Percentiles rank a stretch among this genome's conserved stretches.
These are phyloP conservation scores for Fusarium buharicum DNA, from an alignment of 2,329 filamentous ascomycete species.

Conservation along the genomic window DNA sequence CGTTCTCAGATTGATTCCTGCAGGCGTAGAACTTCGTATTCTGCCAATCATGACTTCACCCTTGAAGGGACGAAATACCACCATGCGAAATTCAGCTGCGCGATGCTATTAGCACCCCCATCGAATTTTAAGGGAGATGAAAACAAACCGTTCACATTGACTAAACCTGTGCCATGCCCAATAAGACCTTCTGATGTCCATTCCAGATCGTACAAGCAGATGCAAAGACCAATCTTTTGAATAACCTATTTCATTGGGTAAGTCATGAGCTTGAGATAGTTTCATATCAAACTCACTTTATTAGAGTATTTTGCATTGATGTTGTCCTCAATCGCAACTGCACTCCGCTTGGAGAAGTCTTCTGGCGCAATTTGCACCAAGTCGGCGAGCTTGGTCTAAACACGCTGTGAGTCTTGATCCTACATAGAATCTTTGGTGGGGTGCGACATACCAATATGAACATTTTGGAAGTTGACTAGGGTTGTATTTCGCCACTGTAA, in stretches of 20 bases:
- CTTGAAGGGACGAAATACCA: slow-evolving; percentile 96
- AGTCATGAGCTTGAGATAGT: slow-evolving; percentile 4
- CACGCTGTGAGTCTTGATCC: slow-evolving; percentile 25
- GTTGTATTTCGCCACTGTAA: too few species aligned
- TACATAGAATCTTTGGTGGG: slow-evolving; percentile 16
- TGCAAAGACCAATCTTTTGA: slow-evolving; percentile 91
- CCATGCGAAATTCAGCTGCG: slow-evolving; percentile 84
- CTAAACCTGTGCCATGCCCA: slow-evolving; percentile 88
- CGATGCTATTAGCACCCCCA: slow-evolving; percentile 10
- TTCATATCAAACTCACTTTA: slow-evolving; percentile 64
- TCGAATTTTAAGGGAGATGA: background rate
- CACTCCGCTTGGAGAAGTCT: slow-evolving; percentile 85
- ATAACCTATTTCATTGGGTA: slow-evolving; percentile 68
- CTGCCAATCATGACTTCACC: slow-evolving; percentile 88
- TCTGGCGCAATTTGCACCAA: slow-evolving; percentile 91
- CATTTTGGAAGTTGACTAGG: slow-evolving; percentile 49
- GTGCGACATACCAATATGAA: slow-evolving; percentile 59
- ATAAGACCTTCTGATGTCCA: slow-evolving; percentile 93
- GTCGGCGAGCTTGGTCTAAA: slow-evolving; percentile 90
- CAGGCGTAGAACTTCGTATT: slow-evolving; percentile 77
- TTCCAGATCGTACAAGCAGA: slow-evolving; percentile 91
- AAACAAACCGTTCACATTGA: slow-evolving; percentile 86
- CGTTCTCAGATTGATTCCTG: slow-evolving; percentile 81
- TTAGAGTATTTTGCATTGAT: slow-evolving; percentile 98
- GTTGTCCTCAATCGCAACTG: slow-evolving; percentile 90